phyloP scores from a whole-genome alignment of 441 rosid genomes.

The Populus trichocarpa region DNA sequence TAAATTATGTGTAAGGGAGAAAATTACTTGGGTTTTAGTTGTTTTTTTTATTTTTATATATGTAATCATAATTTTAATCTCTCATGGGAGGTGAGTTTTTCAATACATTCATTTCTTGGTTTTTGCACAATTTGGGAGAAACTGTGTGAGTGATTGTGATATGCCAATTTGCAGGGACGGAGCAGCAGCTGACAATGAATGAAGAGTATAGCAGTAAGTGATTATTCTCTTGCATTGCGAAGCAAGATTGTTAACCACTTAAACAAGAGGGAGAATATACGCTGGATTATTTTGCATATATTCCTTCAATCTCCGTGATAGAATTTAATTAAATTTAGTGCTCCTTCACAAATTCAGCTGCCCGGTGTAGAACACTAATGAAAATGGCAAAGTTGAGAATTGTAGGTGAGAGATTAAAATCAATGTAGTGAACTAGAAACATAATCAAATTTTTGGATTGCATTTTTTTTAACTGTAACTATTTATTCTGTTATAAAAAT shows the following conservation, averaged over 20 bases:
- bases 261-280: not conserved
- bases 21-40: not conserved
- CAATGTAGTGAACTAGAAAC: not conserved
- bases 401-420: no score
- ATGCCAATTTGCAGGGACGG: not conserved
- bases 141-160: not conserved
- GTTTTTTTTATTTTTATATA: not conserved
- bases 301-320: no score
- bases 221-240: not conserved
- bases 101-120: not conserved
- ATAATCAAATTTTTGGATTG: not conserved
- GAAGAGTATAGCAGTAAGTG: not conserved
- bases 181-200: not conserved
- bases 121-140: not conserved
- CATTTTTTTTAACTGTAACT: no score
- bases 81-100: not conserved
- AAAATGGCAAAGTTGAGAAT: no score
- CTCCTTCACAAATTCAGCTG: not conserved
- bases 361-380: no score
- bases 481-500: not conserved
- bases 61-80: not conserved
- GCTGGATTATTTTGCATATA: not conserved
- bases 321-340: no score
- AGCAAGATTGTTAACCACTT: not conserved
- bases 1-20: no score